Conservation (phyloP, 805 yeast genomes). For the Wickerhamiella sergipiensis region DNA sequence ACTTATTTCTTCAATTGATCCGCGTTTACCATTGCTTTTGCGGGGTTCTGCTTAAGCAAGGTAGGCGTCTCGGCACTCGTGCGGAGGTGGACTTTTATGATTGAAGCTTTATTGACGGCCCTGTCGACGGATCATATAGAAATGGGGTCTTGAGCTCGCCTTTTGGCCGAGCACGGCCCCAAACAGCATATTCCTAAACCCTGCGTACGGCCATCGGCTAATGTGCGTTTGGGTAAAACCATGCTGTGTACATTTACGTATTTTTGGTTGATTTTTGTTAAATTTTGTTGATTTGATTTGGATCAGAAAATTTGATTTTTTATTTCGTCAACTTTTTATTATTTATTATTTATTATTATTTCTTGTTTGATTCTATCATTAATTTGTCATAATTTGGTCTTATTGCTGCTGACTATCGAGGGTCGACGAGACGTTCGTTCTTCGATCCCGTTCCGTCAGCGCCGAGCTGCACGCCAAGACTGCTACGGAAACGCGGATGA, state of each 20-base stretch:
- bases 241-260: conserved; percentile 72
- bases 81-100: conserved; percentile 23
- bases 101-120: conserved; percentile 37
- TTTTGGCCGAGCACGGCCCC: conserved; percentile 50
- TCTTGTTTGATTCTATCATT: no score
- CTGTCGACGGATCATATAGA: conserved; percentile 93
- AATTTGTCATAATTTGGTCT: no score
- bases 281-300: no score
- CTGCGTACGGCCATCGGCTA: conserved; percentile 88
- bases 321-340: no score
- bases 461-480: no score
- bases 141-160: conserved; percentile 32
- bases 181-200: conserved; percentile 99
- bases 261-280: conserved; percentile 2
- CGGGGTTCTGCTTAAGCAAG: conserved; percentile 12
- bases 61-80: conserved; percentile 23
- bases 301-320: no score
- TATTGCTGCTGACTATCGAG: no score
- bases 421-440: no score
- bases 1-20: conserved; percentile 8
- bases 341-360: no score
- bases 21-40: conserved; percentile 11
- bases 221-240: conserved; percentile 99
- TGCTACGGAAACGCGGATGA: no score
- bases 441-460: no score